Evolutionary conservation across 2,329 filamentous ascomycete genomes (phyloP), one percentile per base, ranked within the genome.

Genomic region (Didymellaceae sp.): DNA sequence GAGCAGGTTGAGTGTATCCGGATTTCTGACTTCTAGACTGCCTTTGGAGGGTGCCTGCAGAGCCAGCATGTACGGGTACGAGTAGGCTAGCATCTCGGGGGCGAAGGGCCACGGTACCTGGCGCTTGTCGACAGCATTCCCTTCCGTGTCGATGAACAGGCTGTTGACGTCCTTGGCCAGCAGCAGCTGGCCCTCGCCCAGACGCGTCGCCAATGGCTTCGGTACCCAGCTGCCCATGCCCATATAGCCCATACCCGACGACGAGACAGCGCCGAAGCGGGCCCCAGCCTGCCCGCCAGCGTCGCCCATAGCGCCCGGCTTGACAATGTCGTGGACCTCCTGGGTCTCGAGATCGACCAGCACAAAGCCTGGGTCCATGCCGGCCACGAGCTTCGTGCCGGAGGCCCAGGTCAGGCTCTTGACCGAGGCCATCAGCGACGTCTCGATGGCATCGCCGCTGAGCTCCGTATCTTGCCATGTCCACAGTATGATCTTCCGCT

Each of bases 111-210:
- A 99, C 1, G 91, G 91, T n/a, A 99, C 86, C 70, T 97, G 92
- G 46, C 88, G 82, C 73, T 90, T 90, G 34, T 92, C 88, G 25
- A 95, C 71, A 0, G 91, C 82, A 60, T 91, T 92, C 4, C 92
- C 94, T 22, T 91, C 82, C 9, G 88, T 84, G 50, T 94, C 88
- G 59, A 96, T 89, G 70, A 99, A 99, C 43, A 97, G 78, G 1
- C 92, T 96, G 71, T 97, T 96, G 65, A 97, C 91, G 63, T 99
- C 94, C 72, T 96, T 96, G n/a, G 93, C 91, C n/a, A 99, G 80
- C 51, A 99, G 77, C 70, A 97, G 84, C 74, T 97, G 85, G 4
- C 90, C 89, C 57, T 95, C 89, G 2, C 85, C 84, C 10, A 99
- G 80, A 61, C 88, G 88, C 5, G 92, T 87, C 5, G 90, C 90